Percentiles rank a stretch among this genome's conserved stretches.
Conservation (phyloP, 73 alveolate species). For the Blepharisma japonicum region DNA sequence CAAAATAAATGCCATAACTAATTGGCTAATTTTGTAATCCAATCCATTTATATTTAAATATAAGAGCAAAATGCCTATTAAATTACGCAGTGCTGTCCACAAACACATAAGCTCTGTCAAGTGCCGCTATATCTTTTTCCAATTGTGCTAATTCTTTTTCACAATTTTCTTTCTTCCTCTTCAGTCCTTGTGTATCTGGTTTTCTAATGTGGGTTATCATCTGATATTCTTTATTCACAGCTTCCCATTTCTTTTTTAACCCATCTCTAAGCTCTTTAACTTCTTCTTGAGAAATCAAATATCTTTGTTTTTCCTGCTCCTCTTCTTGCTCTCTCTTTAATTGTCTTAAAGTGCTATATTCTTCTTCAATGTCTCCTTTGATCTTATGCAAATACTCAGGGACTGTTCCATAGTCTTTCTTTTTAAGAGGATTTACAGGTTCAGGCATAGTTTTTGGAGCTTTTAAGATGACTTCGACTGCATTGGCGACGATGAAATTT, state of each 20-base stretch:
- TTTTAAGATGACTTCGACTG: conserved; percentile 59
- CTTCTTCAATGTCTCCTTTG: conserved; percentile 51
- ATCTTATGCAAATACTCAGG: conserved; percentile 53
- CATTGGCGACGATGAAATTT: conserved; percentile 61
- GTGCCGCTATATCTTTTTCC: conserved; percentile 87
- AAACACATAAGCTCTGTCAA: conserved; percentile 83
- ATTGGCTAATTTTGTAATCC: too few relatives aligned
- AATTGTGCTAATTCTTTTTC: conserved; percentile 87
- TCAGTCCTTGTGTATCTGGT: conserved; percentile 56
- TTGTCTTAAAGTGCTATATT: conserved; percentile 42
- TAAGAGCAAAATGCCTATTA: too few relatives aligned
- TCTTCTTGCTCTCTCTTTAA: conserved; percentile 52
- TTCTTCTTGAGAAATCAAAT: conserved; percentile 47
- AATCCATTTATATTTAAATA: too few relatives aligned
- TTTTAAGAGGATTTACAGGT: conserved; percentile 39
- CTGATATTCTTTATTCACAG: conserved; percentile 51
- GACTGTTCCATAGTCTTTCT: conserved; percentile 57
- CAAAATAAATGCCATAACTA: too few relatives aligned
- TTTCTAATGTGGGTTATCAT: conserved; percentile 52
- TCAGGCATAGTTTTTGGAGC: conserved; percentile 43
- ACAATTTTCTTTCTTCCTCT: conserved; percentile 79
- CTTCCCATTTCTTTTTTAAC: conserved; percentile 54
- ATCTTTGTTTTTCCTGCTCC: conserved; percentile 43
- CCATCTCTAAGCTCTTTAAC: conserved; percentile 59
- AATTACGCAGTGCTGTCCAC: conserved; percentile 79